Conservation (phyloP, 2,329 filamentous ascomycete species). For the Cytospora chrysosperma region DNA sequence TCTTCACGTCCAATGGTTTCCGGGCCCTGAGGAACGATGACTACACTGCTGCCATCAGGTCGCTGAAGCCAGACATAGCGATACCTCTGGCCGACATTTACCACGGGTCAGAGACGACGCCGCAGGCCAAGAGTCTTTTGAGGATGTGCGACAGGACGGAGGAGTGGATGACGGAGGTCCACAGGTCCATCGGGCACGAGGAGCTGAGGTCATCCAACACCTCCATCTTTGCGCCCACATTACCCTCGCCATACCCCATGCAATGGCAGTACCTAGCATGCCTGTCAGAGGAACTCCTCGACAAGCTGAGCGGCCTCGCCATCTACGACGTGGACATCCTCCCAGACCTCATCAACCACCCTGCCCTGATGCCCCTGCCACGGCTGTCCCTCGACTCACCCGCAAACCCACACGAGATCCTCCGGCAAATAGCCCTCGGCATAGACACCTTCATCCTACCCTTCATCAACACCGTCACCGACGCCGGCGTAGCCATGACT, state of each 20-base stretch:
- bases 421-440: constrained; percentile 73
- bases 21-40: constrained; percentile 65
- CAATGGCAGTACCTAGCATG: constrained; percentile 80
- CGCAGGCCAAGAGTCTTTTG: constrained; percentile 69
- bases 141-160: constrained; percentile 88
- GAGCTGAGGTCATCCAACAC: constrained; percentile 26
- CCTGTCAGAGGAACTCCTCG: constrained; percentile 61
- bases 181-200: constrained; percentile 43
- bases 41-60: constrained; percentile 64
- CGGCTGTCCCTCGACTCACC: constrained; percentile 72
- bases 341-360: constrained; percentile 58
- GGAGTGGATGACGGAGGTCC: constrained; percentile 72
- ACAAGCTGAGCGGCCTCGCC: constrained; percentile 66
- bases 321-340: constrained; percentile 74
- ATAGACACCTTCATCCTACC: constrained; percentile 78
- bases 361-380: constrained; percentile 60
- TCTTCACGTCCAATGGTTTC: constrained; percentile 88
- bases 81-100: constrained; percentile 74
- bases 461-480: constrained; percentile 72
- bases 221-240: constrained; percentile 62
- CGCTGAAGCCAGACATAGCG: constrained; percentile 76
- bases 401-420: constrained; percentile 69
- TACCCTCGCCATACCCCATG: constrained; percentile 71
- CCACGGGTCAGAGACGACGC: constrained; percentile 40
- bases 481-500: constrained; percentile 79